These are phyloP conservation scores for Iberis pinnata DNA, from an alignment of 345 rosid genomes.

Conservation along the genomic window DNA sequence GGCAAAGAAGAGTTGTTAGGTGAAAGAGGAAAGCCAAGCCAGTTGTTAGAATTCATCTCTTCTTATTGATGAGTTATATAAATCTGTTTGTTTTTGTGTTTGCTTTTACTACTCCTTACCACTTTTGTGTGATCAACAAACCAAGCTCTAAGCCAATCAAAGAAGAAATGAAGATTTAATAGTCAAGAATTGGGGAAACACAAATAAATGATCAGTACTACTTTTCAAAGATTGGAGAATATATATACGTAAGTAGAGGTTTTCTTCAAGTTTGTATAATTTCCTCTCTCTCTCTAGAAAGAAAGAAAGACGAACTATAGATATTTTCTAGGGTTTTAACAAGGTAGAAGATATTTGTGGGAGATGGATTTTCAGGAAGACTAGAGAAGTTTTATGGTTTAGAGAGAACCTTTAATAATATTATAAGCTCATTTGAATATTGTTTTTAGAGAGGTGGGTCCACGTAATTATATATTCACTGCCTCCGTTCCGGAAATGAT, in stretches of 20 bases:
- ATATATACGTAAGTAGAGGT: slow-evolving; percentile 21
- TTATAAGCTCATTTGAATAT: slow-evolving; percentile 11
- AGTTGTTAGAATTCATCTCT: slow-evolving; percentile 89
- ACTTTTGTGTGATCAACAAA: slow-evolving; percentile 25
- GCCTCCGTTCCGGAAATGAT: too few species aligned
- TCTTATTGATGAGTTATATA: too few species aligned
- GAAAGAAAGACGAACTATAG: slow-evolving; percentile 2
- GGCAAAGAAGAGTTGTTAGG: slow-evolving; percentile 70
- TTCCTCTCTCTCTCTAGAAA: too few species aligned
- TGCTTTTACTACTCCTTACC: slow-evolving; percentile 4
- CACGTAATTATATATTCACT: too few species aligned
- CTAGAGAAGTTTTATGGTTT: slow-evolving; percentile 20
- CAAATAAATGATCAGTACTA: slow-evolving; percentile 20
- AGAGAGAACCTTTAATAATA: slow-evolving; percentile 7
- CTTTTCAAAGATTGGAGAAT: slow-evolving; percentile 26
- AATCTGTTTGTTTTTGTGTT: slow-evolving; percentile 15
- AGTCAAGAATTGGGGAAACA: slow-evolving; percentile 16
- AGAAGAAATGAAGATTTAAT: slow-evolving; percentile 18
- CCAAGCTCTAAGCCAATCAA: slow-evolving; percentile 21
- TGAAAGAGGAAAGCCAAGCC: slow-evolving; percentile 96
- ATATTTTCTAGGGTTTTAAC: slow-evolving; percentile 26
- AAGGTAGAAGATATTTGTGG: slow-evolving; percentile 15
- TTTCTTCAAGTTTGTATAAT: slow-evolving; percentile 17
- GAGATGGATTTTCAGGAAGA: slow-evolving; percentile 23
- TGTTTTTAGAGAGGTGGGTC: too few species aligned